Evolutionary conservation across 208 protist species (phyloP).

Genomic region (Trypanosoma scelopori): DNA sequence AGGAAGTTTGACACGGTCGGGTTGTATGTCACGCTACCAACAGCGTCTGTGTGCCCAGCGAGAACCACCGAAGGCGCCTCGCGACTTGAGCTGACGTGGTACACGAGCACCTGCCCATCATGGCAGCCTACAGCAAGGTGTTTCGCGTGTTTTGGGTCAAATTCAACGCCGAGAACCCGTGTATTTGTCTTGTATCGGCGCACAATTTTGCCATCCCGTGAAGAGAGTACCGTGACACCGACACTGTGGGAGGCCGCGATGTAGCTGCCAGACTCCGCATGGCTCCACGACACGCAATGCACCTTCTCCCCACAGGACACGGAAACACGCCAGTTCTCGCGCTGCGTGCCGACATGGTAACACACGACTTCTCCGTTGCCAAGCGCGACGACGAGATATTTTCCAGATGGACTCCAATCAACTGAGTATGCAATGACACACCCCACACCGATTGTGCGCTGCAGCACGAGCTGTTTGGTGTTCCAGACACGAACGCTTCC

Average conservation of each 20-base stretch:
- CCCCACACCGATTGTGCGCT: slow-evolving; percentile 54
- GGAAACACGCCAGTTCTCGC: slow-evolving; percentile 57
- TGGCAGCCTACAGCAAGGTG: slow-evolving; percentile 80
- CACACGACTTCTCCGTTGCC: slow-evolving; percentile 74
- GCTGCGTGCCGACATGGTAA: slow-evolving; percentile 66
- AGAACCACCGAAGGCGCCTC: slow-evolving; percentile 53
- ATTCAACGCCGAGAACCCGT: slow-evolving; percentile 62
- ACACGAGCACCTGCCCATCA: slow-evolving; percentile 81
- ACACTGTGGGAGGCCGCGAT: slow-evolving; percentile 53
- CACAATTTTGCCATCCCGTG: slow-evolving; percentile 73
- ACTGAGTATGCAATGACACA: slow-evolving; percentile 70
- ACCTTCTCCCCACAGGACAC: slow-evolving; percentile 48
- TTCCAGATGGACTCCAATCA: slow-evolving; percentile 83
- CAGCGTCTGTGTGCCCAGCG: slow-evolving; percentile 73
- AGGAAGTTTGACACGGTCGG: slow-evolving; percentile 71
- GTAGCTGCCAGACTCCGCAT: slow-evolving; percentile 42
- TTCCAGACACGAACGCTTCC: slow-evolving; percentile 89
- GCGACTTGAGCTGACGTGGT: slow-evolving; percentile 55
- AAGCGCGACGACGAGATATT: slow-evolving; percentile 71
- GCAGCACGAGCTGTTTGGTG: slow-evolving; percentile 46
- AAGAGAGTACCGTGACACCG: slow-evolving; percentile 57
- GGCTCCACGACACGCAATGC: slow-evolving; percentile 52
- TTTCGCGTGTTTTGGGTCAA: slow-evolving; percentile 65
- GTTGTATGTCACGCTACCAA: slow-evolving; percentile 80
- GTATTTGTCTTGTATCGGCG: slow-evolving; percentile 56